A percentile compares a stretch with the other conserved stretches of the same genome.
Evolutionary conservation across 2,329 filamentous ascomycete species (phyloP).

Genomic region (Fusarium paranaense): DNA sequence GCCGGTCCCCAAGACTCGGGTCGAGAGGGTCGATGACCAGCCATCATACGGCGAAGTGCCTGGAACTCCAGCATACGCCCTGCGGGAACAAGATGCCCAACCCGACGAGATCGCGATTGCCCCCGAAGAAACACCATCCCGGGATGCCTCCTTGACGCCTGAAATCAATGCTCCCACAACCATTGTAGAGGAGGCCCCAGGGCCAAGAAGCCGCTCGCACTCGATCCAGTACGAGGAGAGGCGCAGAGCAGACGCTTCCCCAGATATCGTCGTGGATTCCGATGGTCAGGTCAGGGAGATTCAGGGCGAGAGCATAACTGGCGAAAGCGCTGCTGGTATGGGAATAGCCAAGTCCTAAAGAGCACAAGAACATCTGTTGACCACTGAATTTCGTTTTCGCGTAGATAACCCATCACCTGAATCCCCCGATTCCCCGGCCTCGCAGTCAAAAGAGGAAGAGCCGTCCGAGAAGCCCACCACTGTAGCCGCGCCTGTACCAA

Average conservation of each 20-base stretch:
- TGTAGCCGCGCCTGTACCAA: slow-evolving; percentile 31
- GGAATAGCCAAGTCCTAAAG: slow-evolving; percentile 37
- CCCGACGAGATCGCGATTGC: slow-evolving; percentile 71
- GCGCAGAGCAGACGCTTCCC: slow-evolving; percentile 63
- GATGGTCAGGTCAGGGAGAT: slow-evolving; percentile 55
- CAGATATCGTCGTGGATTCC: slow-evolving; percentile 62
- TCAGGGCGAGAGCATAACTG: slow-evolving; percentile 38
- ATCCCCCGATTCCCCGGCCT: slow-evolving; percentile 45
- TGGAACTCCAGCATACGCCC: slow-evolving; percentile 67
- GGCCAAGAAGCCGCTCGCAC: slow-evolving; percentile 54
- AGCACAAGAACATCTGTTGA: slow-evolving; percentile 39
- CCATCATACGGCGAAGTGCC: slow-evolving; percentile 70
- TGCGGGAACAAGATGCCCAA: slow-evolving; percentile 67
- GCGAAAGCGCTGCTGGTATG: slow-evolving; percentile 44
- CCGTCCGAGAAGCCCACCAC: slow-evolving; percentile 39
- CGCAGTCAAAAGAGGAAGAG: slow-evolving; percentile 45
- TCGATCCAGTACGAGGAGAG: slow-evolving; percentile 59
- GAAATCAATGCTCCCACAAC: slow-evolving; percentile 59
- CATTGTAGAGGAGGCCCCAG: slow-evolving; percentile 64
- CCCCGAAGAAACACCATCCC: slow-evolving; percentile 39
- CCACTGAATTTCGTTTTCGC: slow-evolving; percentile 36
- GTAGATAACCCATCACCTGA: slow-evolving; percentile 44
- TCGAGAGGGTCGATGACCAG: slow-evolving; percentile 68
- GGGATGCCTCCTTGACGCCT: slow-evolving; percentile 36
- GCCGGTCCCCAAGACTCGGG: slow-evolving; percentile 68